Evolutionary conservation across 2,329 filamentous ascomycete genomes (phyloP), one percentile per base, ranked within the genome.

Genomic region (Neoascochyta sp.): DNA sequence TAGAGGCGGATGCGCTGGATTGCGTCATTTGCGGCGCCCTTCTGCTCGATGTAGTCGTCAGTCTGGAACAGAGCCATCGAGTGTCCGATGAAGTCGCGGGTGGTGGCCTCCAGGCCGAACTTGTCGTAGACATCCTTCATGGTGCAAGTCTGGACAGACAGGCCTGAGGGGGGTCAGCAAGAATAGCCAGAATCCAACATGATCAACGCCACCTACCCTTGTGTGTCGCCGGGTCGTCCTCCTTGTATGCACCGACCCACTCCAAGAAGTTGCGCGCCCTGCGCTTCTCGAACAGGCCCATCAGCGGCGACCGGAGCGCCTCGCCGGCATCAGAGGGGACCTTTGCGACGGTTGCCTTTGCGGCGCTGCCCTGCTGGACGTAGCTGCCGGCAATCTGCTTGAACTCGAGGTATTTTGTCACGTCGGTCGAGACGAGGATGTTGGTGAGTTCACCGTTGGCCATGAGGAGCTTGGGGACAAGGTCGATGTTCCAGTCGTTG

Each of bases 81-180:
- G 68, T 98, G 92, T 45, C 92, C 92, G 54, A 96, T 85, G 63
- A 98, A 98, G 68, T 98, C 92, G 54, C 86, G 82, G 49, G 92
- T 98, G 36, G 79, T 75, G 13, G 82, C 60, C 70, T 98, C 92
- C 41, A 98, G 83, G 36, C 88, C 85, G 53, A 95, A 98, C 67
- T 96, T 95, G 71, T 96, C 89, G 60, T 93, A 98, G 20, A 98
- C 85, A n/a, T 95, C 90, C 75, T 87, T 93, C 89, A 96, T 95
- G 37, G 86, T 90, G 70, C 76, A 82, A 39, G 68, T 75, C 57
- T 74, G 73, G 43, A 98, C 73, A 66, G 92, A 81, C 47, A 96
- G 76, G 39, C 89, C 90, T 69, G 35, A 4, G 9, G 9, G 2
- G 16, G 4, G 16, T 12, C 15, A 6, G 9, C 13, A 7, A 16